These are phyloP conservation scores for Linnemannia exigua DNA, from an alignment of 192 early-diverging fungal species.

Conservation along the genomic window DNA sequence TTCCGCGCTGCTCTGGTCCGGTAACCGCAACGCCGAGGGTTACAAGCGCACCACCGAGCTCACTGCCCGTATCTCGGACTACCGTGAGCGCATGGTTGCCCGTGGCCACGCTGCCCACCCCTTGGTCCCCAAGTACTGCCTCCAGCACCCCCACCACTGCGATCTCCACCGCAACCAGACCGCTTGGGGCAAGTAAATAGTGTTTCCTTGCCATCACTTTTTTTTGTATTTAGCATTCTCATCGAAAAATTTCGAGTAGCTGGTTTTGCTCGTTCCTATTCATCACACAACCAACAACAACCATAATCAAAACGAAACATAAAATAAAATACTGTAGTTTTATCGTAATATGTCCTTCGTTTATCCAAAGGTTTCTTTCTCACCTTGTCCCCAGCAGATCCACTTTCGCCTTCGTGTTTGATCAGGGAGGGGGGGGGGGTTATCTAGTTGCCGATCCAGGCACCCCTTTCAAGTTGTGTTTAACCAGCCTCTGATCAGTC, in stretches of 20 bases:
- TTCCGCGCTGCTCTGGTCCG: constrained; percentile 77
- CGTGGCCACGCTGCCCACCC: constrained; percentile 76
- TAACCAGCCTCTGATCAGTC: too few relatives aligned
- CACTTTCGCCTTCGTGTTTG: too few relatives aligned
- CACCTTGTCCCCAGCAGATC: too few relatives aligned
- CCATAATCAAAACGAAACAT: neutral
- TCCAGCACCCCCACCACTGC: constrained; percentile 56
- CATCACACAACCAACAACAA: neutral
- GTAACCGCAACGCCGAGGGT: constrained; percentile 64
- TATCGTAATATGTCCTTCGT: neutral
- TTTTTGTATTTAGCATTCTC: neutral
- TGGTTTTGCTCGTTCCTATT: neutral
- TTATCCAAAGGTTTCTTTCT: neutral
- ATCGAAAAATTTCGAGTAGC: neutral
- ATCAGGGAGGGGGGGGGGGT: too few relatives aligned
- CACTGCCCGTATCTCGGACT: constrained; percentile 71
- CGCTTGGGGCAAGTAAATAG: constrained; percentile 49
- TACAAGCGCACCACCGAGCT: constrained; percentile 56
- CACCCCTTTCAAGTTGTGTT: too few relatives aligned
- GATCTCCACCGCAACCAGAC: constrained; percentile 53
- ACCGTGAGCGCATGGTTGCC: constrained; percentile 74
- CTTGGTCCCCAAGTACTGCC: constrained; percentile 63
- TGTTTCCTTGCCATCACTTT: neutral
- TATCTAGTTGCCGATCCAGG: too few relatives aligned
- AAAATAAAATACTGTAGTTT: neutral